These are phyloP conservation scores for Microascus cirrosus DNA, from an alignment of 2,329 filamentous ascomycete species.

Conservation along the genomic window DNA sequence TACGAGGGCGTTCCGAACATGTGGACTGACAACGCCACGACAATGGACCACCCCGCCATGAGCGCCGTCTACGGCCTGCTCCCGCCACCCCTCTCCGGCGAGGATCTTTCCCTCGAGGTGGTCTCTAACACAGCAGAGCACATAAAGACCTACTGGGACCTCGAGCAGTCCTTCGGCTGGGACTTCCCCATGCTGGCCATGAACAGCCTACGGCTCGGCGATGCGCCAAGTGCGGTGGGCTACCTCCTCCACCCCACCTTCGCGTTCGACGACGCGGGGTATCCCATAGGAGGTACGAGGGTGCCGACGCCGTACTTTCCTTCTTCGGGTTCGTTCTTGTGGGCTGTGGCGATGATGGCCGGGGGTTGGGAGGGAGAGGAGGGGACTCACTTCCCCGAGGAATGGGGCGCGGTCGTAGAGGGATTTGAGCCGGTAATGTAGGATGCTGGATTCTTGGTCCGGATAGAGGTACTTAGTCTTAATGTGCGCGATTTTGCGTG, in stretches of 20 bases:
- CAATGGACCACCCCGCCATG: conserved; percentile 30
- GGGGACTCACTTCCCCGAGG: conserved; percentile 32
- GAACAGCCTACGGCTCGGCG: conserved; percentile 28
- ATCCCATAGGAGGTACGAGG: conserved; percentile 36
- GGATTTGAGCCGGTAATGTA: conserved; percentile 22
- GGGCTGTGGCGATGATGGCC: conserved; percentile 45
- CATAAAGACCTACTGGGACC: conserved; percentile 25
- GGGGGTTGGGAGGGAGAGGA: conserved; percentile 41
- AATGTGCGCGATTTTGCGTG: too few species aligned
- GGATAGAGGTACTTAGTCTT: too few species aligned
- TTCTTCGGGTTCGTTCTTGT: conserved; percentile 32
- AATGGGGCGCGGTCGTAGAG: conserved; percentile 35
- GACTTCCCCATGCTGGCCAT: conserved; percentile 33
- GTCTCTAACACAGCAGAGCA: conserved; percentile 24
- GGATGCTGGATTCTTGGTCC: neutral
- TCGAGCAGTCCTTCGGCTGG: conserved; percentile 29
- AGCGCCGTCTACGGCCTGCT: conserved; percentile 29
- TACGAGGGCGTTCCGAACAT: conserved; percentile 37
- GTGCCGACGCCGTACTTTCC: conserved; percentile 50
- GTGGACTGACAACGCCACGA: conserved; percentile 26
- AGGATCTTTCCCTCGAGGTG: conserved; percentile 20
- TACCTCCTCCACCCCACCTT: conserved; percentile 38
- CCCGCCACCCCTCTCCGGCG: conserved; percentile 23
- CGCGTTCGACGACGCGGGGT: conserved; percentile 44
- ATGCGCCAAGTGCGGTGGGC: conserved; percentile 22